A percentile compares a stretch with the other conserved stretches of the same genome.
Evolutionary conservation across 176 grass and related monocot genomes (phyloP).

Genomic region (Tillandsia leiboldiana): DNA sequence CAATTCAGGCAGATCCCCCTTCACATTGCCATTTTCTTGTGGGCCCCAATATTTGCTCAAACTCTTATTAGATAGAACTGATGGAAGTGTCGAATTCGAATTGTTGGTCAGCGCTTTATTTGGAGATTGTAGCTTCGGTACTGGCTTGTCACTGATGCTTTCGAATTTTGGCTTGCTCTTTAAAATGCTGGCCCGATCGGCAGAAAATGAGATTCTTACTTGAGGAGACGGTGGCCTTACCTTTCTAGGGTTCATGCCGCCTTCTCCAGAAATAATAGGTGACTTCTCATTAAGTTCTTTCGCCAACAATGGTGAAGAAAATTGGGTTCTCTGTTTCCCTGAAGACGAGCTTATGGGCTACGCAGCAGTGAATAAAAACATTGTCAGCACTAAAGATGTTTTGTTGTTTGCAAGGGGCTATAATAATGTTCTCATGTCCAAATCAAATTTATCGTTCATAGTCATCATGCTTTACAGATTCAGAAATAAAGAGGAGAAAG

Average conservation of each 20-base stretch:
- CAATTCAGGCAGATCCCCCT: constrained; percentile 20
- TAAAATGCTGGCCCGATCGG: constrained; percentile 26
- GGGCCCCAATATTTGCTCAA: constrained; percentile 41
- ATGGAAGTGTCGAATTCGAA: constrained; percentile 21
- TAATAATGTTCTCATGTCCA: not conserved
- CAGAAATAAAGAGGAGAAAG: not conserved
- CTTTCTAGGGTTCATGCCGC: constrained; percentile 32
- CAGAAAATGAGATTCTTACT: constrained; percentile 44
- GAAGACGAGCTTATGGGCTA: constrained; percentile 57
- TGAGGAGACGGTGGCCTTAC: constrained; percentile 49
- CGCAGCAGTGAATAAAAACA: not conserved
- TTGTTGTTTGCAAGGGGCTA: not conserved
- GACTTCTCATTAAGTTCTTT: constrained; percentile 42
- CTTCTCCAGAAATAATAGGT: constrained; percentile 32
- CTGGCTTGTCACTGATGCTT: constrained; percentile 28
- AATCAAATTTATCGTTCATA: not conserved
- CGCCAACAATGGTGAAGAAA: constrained; percentile 30
- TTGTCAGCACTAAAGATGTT: not conserved
- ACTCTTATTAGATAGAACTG: constrained; percentile 36
- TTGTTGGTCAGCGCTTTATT: constrained; percentile 19
- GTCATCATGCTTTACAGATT: too few species aligned
- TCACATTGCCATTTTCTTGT: constrained; percentile 43
- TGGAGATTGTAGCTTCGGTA: constrained; percentile 24
- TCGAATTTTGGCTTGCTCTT: constrained; percentile 32
- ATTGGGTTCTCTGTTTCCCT: constrained; percentile 47